phyloP scores from a whole-genome alignment of 305 asterid species.

The Lippia alba region DNA sequence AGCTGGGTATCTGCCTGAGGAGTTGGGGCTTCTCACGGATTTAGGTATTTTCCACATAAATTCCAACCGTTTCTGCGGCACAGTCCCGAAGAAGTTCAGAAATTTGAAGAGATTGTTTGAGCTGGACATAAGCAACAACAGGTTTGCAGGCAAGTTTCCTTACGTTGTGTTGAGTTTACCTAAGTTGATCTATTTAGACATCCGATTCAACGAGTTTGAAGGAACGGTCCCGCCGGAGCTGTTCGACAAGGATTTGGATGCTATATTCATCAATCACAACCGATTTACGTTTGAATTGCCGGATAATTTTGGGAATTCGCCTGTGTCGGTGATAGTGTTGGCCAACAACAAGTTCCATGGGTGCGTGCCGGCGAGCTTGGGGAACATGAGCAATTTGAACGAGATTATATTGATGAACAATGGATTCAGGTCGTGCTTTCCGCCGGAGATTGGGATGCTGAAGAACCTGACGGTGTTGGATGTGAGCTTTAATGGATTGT shows the following conservation, averaged over 20 bases:
- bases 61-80: constrained; percentile 79
- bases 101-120: constrained; percentile 65
- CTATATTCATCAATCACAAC: constrained; percentile 80
- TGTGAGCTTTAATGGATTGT: constrained; percentile 56
- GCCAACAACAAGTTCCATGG: constrained; percentile 82
- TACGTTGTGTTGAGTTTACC: constrained; percentile 67
- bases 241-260: constrained; percentile 76
- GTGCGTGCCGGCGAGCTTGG: constrained; percentile 79
- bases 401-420: constrained; percentile 76
- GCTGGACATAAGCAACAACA: constrained; percentile 84
- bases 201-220: constrained; percentile 81
- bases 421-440: constrained; percentile 75
- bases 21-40: constrained; percentile 77
- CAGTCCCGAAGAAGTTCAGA: constrained; percentile 57
- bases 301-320: constrained; percentile 84
- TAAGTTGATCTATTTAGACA: constrained; percentile 59
- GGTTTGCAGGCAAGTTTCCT: constrained; percentile 87
- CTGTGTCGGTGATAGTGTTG: constrained; percentile 80
- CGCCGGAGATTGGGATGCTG: constrained; percentile 68
- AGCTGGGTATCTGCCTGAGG: constrained; percentile 83
- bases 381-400: constrained; percentile 67
- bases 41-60: constrained; percentile 79
- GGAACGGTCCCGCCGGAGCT: constrained; percentile 73
- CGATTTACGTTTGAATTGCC: constrained; percentile 78
- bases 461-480: constrained; percentile 79